Conservation (phyloP, 2,329 filamentous ascomycete species). For the Phyllosticta paracitricarpa region DNA sequence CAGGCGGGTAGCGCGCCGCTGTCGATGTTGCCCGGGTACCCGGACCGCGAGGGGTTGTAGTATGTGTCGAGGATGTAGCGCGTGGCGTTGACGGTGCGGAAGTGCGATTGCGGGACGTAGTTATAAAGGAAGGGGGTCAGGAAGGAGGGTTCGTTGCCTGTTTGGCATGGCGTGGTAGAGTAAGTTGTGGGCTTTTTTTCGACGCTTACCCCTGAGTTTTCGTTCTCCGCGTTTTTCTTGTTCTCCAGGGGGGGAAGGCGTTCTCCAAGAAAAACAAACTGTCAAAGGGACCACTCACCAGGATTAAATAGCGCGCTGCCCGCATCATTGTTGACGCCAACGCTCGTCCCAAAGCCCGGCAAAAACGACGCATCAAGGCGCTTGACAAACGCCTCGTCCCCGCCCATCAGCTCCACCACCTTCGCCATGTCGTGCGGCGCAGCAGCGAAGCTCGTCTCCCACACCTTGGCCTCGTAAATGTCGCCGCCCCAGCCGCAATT, state of each 20-base stretch:
- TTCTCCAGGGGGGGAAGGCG: too few relatives aligned
- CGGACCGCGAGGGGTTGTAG: slow-evolving; percentile 30
- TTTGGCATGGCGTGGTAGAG: not conserved
- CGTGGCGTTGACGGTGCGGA: slow-evolving; percentile 17
- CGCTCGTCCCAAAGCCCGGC: slow-evolving; percentile 25
- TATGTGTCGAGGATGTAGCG: slow-evolving; percentile 29
- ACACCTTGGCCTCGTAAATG: slow-evolving; percentile 29
- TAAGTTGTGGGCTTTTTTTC: not conserved
- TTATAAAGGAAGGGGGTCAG: slow-evolving; percentile 32
- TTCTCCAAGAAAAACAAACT: too few relatives aligned
- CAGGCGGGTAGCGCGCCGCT: slow-evolving; percentile 41
- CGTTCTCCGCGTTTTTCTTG: too few relatives aligned
- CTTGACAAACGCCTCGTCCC: slow-evolving; percentile 26
- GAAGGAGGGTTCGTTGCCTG: slow-evolving; percentile 31
- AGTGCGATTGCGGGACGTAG: slow-evolving; percentile 23
- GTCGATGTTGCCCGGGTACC: slow-evolving; percentile 38
- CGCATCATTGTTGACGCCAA: slow-evolving; percentile 22
- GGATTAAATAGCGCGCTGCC: slow-evolving; percentile 16
- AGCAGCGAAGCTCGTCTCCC: slow-evolving; percentile 33
- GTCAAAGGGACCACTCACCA: not conserved
- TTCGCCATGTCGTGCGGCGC: slow-evolving; percentile 34
- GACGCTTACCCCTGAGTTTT: too few relatives aligned
- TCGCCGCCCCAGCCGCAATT: slow-evolving; percentile 33
- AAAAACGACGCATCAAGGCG: slow-evolving; percentile 33
- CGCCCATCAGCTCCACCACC: slow-evolving; percentile 35